Percentiles rank a stretch among this genome's conserved stretches.
Evolutionary conservation across 495 filamentous ascomycete genomes (phyloP).

Genomic region (Podospora didyma): DNA sequence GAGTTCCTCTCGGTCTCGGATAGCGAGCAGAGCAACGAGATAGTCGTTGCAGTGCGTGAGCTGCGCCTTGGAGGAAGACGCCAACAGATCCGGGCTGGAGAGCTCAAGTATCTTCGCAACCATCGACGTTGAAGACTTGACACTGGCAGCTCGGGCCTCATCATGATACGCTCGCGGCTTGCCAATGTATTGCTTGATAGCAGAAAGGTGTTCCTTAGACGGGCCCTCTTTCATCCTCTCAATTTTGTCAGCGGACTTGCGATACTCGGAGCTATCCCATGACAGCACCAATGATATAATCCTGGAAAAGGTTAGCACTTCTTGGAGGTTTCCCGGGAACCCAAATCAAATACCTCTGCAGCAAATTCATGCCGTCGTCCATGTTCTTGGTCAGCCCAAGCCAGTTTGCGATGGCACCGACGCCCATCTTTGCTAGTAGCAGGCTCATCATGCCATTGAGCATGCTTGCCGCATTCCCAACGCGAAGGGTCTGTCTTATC

Average conservation of each 20-base stretch:
- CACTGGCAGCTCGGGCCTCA: constrained; percentile 38
- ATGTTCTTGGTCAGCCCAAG: constrained; percentile 54
- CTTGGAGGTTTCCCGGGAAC: background rate
- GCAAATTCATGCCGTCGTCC: constrained; percentile 65
- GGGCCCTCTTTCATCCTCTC: constrained; percentile 47
- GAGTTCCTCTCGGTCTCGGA: constrained; percentile 60
- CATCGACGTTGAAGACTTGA: constrained; percentile 39
- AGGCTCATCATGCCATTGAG: constrained; percentile 59
- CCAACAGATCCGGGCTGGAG: constrained; percentile 19
- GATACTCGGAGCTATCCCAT: constrained; percentile 57
- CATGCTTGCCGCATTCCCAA: constrained; percentile 68
- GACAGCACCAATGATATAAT: constrained; percentile 60
- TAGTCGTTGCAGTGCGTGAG: constrained; percentile 57
- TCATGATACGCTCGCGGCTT: constrained; percentile 46
- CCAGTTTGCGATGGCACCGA: constrained; percentile 62
- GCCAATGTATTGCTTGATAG: constrained; percentile 46
- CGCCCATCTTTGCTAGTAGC: constrained; percentile 60
- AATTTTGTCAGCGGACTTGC: constrained; percentile 49
- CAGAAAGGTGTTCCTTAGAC: constrained; percentile 43
- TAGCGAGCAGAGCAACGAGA: constrained; percentile 51
- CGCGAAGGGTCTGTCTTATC: constrained; percentile 57
- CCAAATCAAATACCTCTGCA: constrained; percentile 51
- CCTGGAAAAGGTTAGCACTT: constrained; percentile 30
- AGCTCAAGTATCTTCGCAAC: constrained; percentile 45
- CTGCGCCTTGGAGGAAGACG: constrained; percentile 42